These are phyloP conservation scores for Cyberlindnera veronae DNA, from an alignment of 805 yeast species.

Conservation along the genomic window DNA sequence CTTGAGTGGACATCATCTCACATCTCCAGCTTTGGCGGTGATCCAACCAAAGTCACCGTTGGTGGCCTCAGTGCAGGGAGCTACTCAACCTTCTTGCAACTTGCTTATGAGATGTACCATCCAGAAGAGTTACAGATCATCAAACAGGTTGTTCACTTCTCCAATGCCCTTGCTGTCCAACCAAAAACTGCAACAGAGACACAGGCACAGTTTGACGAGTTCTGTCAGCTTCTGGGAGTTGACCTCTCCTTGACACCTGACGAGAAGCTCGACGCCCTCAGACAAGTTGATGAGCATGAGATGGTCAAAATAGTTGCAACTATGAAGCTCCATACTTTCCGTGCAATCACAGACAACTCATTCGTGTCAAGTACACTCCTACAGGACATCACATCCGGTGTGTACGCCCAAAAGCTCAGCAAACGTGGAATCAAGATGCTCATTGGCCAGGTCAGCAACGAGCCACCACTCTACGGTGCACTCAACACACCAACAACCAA, in stretches of 20 bases:
- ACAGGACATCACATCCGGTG: conserved; percentile 31
- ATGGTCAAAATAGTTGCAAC: conserved; percentile 23
- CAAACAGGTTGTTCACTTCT: conserved; percentile 33
- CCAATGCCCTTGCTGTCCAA: conserved; percentile 36
- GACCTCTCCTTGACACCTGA: conserved; percentile 10
- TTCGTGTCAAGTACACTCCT: conserved; percentile 32
- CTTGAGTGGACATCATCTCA: conserved; percentile 43
- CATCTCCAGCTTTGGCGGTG: conserved; percentile 45
- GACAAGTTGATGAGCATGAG: conserved; percentile 17
- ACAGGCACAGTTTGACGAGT: conserved; percentile 31
- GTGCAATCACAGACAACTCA: conserved; percentile 38
- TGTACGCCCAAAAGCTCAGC: conserved; percentile 24
- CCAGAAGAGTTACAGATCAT: conserved; percentile 37
- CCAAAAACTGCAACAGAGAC: conserved; percentile 36
- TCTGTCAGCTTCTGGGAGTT: conserved; percentile 27
- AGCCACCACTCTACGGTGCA: conserved; percentile 29
- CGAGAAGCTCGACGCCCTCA: conserved; percentile 23
- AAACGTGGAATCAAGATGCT: conserved; percentile 24
- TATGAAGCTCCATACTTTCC: conserved; percentile 31
- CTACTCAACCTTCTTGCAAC: conserved; percentile 38
- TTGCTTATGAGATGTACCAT: conserved; percentile 40
- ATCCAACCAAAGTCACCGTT: conserved; percentile 39
- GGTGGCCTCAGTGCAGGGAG: conserved; percentile 49
- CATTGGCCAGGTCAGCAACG: conserved; percentile 35
- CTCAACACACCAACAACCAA: conserved; percentile 30